A percentile compares a stretch with the other conserved stretches of the same genome.
Evolutionary conservation across 306 rosid genomes (phyloP).

Genomic region (Datisca glomerata): DNA sequence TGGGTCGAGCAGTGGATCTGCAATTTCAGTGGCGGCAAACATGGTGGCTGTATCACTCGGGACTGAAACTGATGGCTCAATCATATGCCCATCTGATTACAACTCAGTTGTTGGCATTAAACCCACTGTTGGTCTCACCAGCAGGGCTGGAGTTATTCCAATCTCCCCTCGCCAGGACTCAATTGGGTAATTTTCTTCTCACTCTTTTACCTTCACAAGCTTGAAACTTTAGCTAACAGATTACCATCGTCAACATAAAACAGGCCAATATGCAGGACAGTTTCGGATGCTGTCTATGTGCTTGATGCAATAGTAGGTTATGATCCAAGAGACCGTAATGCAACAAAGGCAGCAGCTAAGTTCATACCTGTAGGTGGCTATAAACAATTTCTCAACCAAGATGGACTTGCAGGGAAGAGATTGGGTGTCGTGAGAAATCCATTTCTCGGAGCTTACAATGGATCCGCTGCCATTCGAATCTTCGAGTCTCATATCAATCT

Average conservation of each 20-base stretch:
- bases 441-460: conserved; percentile 20
- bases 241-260: background rate
- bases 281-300: conserved; percentile 60
- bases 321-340: conserved; percentile 41
- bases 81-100: conserved; percentile 45
- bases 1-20: conserved; percentile 55
- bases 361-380: conserved; percentile 47
- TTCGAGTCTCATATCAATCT: conserved; percentile 28
- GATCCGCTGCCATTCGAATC: conserved; percentile 24
- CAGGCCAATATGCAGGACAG: conserved; percentile 70
- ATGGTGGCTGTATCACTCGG: conserved; percentile 54
- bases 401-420: conserved; percentile 57
- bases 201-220: background rate
- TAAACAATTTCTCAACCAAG: conserved; percentile 34
- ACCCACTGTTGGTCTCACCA: conserved; percentile 66
- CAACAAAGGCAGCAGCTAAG: conserved; percentile 30
- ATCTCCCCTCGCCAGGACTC: conserved; percentile 51
- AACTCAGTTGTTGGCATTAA: conserved; percentile 62
- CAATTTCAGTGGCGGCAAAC: conserved; percentile 55
- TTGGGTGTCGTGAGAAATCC: conserved; percentile 53
- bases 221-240: background rate
- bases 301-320: conserved; percentile 58
- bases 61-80: conserved; percentile 50
- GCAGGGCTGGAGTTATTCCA: conserved; percentile 53
- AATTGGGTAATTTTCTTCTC: conserved; percentile 17